Evolutionary conservation across 305 asterid genomes (phyloP), one percentile per base, ranked within the genome.

Genomic region (Fraxinus sp.): DNA sequence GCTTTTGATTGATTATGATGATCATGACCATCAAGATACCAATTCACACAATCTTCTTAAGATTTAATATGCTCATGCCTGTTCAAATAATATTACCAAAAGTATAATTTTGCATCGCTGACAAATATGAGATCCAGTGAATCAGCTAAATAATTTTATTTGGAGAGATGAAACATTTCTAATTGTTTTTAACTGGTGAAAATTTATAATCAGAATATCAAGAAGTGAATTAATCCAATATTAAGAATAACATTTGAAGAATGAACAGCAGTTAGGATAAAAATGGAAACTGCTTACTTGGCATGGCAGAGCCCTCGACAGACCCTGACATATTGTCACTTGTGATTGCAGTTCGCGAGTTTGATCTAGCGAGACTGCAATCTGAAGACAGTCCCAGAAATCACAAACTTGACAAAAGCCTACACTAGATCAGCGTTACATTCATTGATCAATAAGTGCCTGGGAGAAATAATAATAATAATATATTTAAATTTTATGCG

Each of bases 271-370:
- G n/a, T 20, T 5, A 59, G 30, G 30, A n/a, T 22, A 14, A 14
- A 68, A 71, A 36, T 22, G 20, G 9, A n/a, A 9, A 77, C 2
- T 9, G 18, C 90, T 77, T 91, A 94, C 99, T 91, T 86, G 93
- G 94, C 89, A 87, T 87, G 78, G 76, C 26, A 3, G 95, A 91
- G 83, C 85, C 83, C 75, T 89, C 91, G 59, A 86, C 75, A 81
- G 89, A 88, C 87, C 87, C 92, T 49, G 91, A 77, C 88, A 87
- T 87, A 77, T 57, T 82, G 84, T 81, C 91, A 87, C 86, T 91
- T 87, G 83, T 88, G 86, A 81, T 85, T 52, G 83, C 82, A 81
- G 80, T 39, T 85, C 33, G 76, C 83, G 32, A 77, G 79, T 81
- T 72, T 83, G 88, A 78, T 85, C 59, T 70, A 37, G 32, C 43